A percentile compares a stretch with the other conserved stretches of the same genome.
These are phyloP conservation scores for Aureobasidium sp. DNA, from an alignment of 2,329 filamentous ascomycete genomes.

Conservation along the genomic window DNA sequence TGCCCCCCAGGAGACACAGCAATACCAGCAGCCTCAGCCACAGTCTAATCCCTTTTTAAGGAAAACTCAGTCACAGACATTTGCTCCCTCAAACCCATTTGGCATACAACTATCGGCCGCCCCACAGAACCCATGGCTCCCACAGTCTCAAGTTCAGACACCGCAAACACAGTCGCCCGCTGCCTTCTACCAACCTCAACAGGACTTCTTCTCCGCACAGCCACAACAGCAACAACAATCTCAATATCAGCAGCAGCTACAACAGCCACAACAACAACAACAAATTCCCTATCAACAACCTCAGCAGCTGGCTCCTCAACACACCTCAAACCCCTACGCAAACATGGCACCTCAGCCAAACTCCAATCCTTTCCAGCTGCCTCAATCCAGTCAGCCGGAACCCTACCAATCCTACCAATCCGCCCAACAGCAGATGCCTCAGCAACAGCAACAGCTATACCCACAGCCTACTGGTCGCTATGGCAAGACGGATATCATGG, in stretches of 20 bases:
- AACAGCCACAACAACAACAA: conserved; percentile 31
- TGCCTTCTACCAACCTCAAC: conserved; percentile 23
- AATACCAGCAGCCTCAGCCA: conserved; percentile 18
- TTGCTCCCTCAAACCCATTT: conserved; percentile 27
- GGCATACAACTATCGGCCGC: conserved; percentile 18
- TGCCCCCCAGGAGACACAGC: conserved; percentile 19
- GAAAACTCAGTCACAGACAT: conserved; percentile 36
- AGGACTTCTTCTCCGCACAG: conserved; percentile 25
- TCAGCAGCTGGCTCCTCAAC: conserved; percentile 24
- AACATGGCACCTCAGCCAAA: conserved; percentile 13
- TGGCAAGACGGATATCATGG: conserved; percentile 69
- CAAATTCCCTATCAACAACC: conserved; percentile 19
- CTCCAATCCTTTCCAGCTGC: conserved; percentile 6
- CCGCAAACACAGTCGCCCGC: conserved; percentile 23
- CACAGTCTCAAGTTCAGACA: conserved; percentile 37
- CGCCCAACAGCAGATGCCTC: conserved; percentile 19
- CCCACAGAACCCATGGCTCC: conserved; percentile 22
- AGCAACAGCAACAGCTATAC: conserved; percentile 30
- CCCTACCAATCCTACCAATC: conserved; percentile 22
- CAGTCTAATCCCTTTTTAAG: conserved; percentile 39
- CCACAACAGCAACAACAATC: conserved; percentile 21
- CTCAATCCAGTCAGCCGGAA: conserved; percentile 5
- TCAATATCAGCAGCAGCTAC: conserved; percentile 18
- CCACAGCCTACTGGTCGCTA: conserved; percentile 35
- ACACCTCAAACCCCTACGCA: conserved; percentile 19